These are phyloP conservation scores for Penicillium cataractarum DNA, from an alignment of 495 filamentous ascomycete species.

Conservation along the genomic window DNA sequence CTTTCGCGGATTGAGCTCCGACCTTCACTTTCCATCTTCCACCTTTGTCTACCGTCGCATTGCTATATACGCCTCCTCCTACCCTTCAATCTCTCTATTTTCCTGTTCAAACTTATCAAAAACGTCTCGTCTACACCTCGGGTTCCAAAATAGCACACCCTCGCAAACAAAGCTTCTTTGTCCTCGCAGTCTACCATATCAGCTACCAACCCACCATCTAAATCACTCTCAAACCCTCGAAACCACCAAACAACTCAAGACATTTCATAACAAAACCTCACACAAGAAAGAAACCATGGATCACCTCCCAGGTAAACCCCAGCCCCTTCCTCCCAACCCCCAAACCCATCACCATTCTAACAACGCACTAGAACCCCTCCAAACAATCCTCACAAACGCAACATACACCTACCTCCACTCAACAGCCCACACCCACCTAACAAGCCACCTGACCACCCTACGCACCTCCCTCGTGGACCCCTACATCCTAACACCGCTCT, in stretches of 20 bases:
- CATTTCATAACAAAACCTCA: background rate
- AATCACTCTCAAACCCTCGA: background rate
- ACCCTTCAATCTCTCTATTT: background rate
- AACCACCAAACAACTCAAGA: background rate
- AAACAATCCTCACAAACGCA: constrained; percentile 35
- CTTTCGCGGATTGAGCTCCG: background rate
- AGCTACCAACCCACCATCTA: background rate
- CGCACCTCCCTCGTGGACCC: constrained; percentile 43
- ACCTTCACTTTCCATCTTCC: background rate
- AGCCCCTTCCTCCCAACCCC: background rate
- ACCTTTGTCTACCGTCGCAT: background rate
- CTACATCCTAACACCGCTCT: constrained; percentile 45
- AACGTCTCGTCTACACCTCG: background rate
- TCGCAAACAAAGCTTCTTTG: constrained; percentile 6
- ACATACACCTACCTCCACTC: constrained; percentile 24
- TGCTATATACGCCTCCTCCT: background rate
- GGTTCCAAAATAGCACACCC: background rate
- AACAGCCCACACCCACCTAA: constrained; percentile 26
- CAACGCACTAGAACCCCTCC: constrained; percentile 23
- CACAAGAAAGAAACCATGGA: constrained; percentile 18
- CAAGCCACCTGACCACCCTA: constrained; percentile 38
- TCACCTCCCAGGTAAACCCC: constrained; percentile 28
- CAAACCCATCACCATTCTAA: background rate
- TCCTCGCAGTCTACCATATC: background rate
- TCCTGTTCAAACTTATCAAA: background rate